Base-by-base conservation (phyloP, 495 filamentous ascomycete genomes). In the Cercophora samala region DNA sequence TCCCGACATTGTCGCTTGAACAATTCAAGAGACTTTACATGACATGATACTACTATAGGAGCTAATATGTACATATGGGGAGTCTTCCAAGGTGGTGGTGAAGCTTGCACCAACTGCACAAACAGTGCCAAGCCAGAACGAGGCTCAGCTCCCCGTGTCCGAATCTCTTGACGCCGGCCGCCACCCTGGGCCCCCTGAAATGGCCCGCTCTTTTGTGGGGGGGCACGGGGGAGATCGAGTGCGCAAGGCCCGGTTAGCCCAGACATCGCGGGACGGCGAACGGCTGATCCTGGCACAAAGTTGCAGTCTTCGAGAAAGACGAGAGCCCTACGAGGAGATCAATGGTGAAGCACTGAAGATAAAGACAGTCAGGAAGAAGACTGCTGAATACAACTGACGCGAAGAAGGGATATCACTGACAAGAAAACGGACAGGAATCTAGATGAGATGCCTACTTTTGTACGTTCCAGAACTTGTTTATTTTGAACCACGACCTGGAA, bases 401-500 rank as follows among this genome's bases (percentile, higher is more conserved):
- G 61, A 19, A 22, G n/a, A 0, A 29, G n/a, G n/a, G n/a, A n/a
- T n/a, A 46, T 46, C 37, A 46, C 37, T 46, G 8, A 53, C 8
- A 63, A 53, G 3, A 13, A 54, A 63, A 24, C 54, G 60, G 60
- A 64, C 58, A 42, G 17, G 25, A 26, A 42, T 23, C 21, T 25
- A 19, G 42, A 60, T 19, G 18, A 24, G 61, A n/a, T n/a, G n/a
- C n/a, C n/a, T n/a, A n/a, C n/a, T 29, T 29, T 8, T 29, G 42
- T 70, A 69, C 69, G 66, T 74, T 71, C 74, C 69, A 74, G 61
- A 64, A 59, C 66, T 71, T 74, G 73, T 76, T 74, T 75, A 62
- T 75, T 75, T 70, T 74, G 73, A 71, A 73, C 67, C 64, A 67
- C 60, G 58, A 61, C 69, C 29, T 55, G 67, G 59, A 66, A 52